A percentile compares a stretch with the other conserved stretches of the same genome.
phyloP scores from a whole-genome alignment of 371 early-diverging fungal species.

The Chytridium lagenaria region DNA sequence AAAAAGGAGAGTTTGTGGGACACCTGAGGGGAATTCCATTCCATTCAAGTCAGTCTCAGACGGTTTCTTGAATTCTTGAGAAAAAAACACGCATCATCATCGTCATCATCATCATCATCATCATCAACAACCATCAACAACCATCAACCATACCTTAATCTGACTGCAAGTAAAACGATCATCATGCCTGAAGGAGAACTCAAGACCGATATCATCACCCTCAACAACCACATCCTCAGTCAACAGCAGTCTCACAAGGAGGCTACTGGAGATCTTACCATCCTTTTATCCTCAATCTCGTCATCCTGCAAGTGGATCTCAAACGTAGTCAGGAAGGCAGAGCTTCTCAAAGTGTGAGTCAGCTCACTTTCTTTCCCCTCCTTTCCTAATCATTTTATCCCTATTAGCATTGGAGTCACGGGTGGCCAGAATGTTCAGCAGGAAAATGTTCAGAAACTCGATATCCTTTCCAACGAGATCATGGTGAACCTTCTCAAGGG shows the following conservation, averaged over 20 bases:
- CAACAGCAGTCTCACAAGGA: slow-evolving; percentile 85
- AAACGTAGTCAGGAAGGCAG: slow-evolving; percentile 94
- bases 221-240: slow-evolving; percentile 90
- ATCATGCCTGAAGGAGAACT: slow-evolving; percentile 44
- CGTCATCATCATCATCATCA: slow-evolving; percentile 11
- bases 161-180: too few species aligned
- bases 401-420: slow-evolving; percentile 83
- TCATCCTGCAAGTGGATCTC: slow-evolving; percentile 97
- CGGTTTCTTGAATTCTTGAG: not conserved
- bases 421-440: slow-evolving; percentile 89
- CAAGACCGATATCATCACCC: slow-evolving; percentile 89
- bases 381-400: slow-evolving; percentile 1
- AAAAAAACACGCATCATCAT: not conserved
- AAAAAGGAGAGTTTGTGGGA: too few species aligned
- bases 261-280: slow-evolving; percentile 93
- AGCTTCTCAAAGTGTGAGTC: slow-evolving; percentile 90
- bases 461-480: slow-evolving; percentile 96
- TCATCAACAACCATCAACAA: not conserved
- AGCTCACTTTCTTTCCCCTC: slow-evolving; percentile 1
- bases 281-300: slow-evolving; percentile 89
- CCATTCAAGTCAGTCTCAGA: too few species aligned
- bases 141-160: not conserved
- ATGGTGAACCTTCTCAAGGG: slow-evolving; percentile 92
- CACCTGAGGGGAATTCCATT: too few species aligned
- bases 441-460: slow-evolving; percentile 96